These are phyloP conservation scores for Xylariaceae sp. DNA, from an alignment of 2,329 filamentous ascomycete genomes.

Conservation along the genomic window DNA sequence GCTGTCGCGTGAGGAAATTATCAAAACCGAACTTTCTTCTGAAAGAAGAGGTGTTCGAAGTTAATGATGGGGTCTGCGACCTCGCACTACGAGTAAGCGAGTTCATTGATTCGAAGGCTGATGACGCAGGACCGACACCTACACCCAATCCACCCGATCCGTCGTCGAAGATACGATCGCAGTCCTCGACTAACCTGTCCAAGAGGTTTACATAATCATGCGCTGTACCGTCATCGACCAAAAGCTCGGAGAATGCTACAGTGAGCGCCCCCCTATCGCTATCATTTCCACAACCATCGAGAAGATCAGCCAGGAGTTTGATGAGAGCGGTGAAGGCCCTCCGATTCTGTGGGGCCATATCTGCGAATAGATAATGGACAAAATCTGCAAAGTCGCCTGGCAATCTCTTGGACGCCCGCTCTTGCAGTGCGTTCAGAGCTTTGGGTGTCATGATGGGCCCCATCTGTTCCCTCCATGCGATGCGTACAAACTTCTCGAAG, in stretches of 20 bases:
- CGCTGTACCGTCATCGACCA: conserved; percentile 76
- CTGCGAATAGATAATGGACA: conserved; percentile 64
- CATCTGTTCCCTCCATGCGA: conserved; percentile 88
- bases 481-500: conserved; percentile 89
- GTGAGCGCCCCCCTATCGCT: conserved; percentile 87
- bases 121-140: conserved; percentile 45
- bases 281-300: conserved; percentile 89
- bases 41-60: conserved; percentile 84
- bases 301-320: conserved; percentile 81
- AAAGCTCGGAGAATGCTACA: conserved; percentile 82
- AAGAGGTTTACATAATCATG: conserved; percentile 86
- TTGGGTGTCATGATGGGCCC: conserved; percentile 78
- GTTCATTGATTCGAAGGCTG: conserved; percentile 61
- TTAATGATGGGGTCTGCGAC: conserved; percentile 72
- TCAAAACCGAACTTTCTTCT: conserved; percentile 83
- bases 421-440: conserved; percentile 74
- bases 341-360: conserved; percentile 70
- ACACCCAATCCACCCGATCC: conserved; percentile 38
- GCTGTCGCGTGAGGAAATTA: conserved; percentile 74
- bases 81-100: conserved; percentile 62
- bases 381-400: conserved; percentile 74
- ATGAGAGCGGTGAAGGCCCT: conserved; percentile 83
- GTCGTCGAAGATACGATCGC: conserved; percentile 83
- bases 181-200: conserved; percentile 87
- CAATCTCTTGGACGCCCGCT: conserved; percentile 64